Conservation (phyloP, 1,284 basidiomycete genomes). For the Tilletia horrida region DNA sequence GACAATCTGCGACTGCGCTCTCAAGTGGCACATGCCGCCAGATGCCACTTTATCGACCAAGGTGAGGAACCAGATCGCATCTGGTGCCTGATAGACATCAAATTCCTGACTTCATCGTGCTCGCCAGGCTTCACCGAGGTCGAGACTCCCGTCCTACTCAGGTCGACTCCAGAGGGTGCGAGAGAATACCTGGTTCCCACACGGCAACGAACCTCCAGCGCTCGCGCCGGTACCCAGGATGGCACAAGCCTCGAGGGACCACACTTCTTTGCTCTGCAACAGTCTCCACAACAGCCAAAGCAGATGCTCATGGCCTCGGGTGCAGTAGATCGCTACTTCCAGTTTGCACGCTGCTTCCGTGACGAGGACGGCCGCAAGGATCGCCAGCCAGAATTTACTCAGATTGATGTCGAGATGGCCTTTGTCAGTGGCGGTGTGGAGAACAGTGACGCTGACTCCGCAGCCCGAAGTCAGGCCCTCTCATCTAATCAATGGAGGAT, state of each 20-base stretch:
- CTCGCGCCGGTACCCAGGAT: background rate
- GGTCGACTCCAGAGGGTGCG: constrained; percentile 89
- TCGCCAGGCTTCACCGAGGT: constrained; percentile 80
- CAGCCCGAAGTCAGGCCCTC: constrained; percentile 58
- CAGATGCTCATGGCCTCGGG: constrained; percentile 88
- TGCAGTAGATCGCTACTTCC: constrained; percentile 83
- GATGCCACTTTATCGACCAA: constrained; percentile 71
- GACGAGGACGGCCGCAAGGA: constrained; percentile 92
- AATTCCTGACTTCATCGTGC: background rate
- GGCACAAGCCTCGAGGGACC: constrained; percentile 56
- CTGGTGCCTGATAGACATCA: too few species aligned
- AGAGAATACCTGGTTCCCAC: constrained; percentile 90
- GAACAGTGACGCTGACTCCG: background rate
- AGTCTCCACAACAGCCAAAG: constrained; percentile 94
- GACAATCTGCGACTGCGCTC: constrained; percentile 76
- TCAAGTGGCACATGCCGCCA: constrained; percentile 71
- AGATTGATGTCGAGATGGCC: constrained; percentile 93
- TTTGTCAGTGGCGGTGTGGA: constrained; percentile 70
- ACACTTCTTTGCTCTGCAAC: constrained; percentile 82
- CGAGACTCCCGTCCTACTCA: constrained; percentile 87
- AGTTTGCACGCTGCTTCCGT: constrained; percentile 88
- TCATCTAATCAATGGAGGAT: constrained; percentile 63
- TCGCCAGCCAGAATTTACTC: constrained; percentile 93
- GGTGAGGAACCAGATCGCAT: constrained; percentile 57
- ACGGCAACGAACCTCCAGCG: constrained; percentile 58